Evolutionary conservation across 768 basidiomycete species (phyloP), one percentile per base, ranked within the genome.

Genomic region (Lactifluus rugatus): DNA sequence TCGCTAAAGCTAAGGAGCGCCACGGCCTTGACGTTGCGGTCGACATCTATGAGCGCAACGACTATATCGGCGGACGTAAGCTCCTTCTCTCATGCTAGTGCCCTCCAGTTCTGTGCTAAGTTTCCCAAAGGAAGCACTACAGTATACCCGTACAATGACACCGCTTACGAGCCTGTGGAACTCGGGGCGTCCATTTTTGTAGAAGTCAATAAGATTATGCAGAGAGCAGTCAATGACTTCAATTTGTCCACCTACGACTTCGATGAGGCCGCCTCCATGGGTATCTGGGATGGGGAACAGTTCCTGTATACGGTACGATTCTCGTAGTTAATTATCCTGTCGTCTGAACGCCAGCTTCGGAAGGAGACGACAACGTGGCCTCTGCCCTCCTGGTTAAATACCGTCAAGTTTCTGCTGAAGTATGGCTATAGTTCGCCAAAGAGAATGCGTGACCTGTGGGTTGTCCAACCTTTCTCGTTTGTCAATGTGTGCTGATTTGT

Each of bases 121-220:
- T 21, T n/a, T 23, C 32, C 23, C 37, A 31, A 41, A 94, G 91
- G 92, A 45, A 89, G 85, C 69, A 92, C 83, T 11, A 75, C 76
- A 8, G 84, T 93, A 4, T 77, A 86, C 63, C 92, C 92, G 5
- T 83, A 92, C 68, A 71, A 72, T 49, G 78, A 84, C 62, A 71
- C 80, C 46, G 68, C 72, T 4, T 75, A 86, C 17, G 76, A 77
- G 25, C 81, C 84, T 23, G 71, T 90, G 25, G 94, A 96, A 66
- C 75, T 94, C 1, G 94, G 93, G 0, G 94, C 85, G 0, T 86
- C 84, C n/a, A 85, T 94, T 56, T 96, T 94, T 66, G 85, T 94
- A 13, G 64, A 78, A 55, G 79, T 76, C 5, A 93, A 96, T 73
- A 83, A 74, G 67, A 84, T 85, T 67, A 53, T 86, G 53, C 73